Evolutionary conservation across 1,139 yeast genomes (phyloP).

Genomic region (Zygosaccharomyces sapae): DNA sequence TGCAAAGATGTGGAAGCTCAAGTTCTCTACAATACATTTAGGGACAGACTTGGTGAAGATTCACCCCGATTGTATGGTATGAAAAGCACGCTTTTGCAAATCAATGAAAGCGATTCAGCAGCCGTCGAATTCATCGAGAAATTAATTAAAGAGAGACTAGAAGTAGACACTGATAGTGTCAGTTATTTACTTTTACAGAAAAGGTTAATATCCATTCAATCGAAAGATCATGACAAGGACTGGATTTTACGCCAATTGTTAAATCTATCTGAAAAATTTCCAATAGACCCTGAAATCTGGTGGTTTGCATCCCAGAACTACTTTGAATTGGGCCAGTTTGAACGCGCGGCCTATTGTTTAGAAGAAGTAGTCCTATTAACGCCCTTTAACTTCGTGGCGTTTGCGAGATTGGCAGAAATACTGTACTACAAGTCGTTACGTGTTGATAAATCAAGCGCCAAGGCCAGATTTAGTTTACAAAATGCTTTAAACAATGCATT

Average conservation of each 20-base stretch:
- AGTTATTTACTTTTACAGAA: constrained; percentile 30
- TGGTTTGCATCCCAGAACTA: constrained; percentile 68
- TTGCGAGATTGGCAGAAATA: constrained; percentile 35
- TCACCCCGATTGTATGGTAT: constrained; percentile 31
- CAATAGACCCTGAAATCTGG: constrained; percentile 76
- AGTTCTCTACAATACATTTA: constrained; percentile 54
- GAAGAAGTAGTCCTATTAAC: constrained; percentile 64
- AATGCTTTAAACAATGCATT: constrained; percentile 54
- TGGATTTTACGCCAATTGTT: constrained; percentile 20
- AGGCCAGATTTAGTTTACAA: constrained; percentile 26
- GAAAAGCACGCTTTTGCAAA: constrained; percentile 32
- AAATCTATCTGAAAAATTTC: constrained; percentile 39
- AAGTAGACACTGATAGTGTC: constrained; percentile 31
- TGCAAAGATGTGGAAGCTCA: constrained; percentile 70
- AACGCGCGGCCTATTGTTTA: constrained; percentile 60
- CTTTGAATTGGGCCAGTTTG: constrained; percentile 54
- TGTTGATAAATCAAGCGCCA: constrained; percentile 14
- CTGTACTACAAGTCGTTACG: constrained; percentile 26
- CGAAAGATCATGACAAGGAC: constrained; percentile 14
- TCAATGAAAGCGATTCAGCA: constrained; percentile 27
- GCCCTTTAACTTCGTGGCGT: constrained; percentile 72
- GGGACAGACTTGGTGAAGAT: constrained; percentile 59
- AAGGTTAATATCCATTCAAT: constrained; percentile 27
- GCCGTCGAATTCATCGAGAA: constrained; percentile 32
- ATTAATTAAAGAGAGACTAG: constrained; percentile 29